phyloP scores from a whole-genome alignment of 345 rosid species.

The Acer negundo region DNA sequence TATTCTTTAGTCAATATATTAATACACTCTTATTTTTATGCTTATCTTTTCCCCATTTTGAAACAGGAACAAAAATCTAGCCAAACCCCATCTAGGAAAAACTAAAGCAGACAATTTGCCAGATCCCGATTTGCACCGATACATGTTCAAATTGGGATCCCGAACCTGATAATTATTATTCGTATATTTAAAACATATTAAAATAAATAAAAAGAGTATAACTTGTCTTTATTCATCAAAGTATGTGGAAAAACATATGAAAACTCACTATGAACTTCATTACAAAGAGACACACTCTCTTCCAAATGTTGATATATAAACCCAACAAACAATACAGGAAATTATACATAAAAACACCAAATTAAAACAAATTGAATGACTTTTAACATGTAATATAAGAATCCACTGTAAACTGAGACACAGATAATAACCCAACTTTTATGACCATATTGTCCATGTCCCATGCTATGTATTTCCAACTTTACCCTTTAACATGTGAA shows the following conservation, averaged over 20 bases:
- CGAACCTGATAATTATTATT: too few species aligned
- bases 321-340: neutral
- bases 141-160: too few species aligned
- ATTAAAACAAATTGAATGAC: slow-evolving; percentile 24
- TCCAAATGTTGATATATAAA: neutral
- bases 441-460: slow-evolving; percentile 6
- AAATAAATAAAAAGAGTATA: neutral
- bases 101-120: too few species aligned
- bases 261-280: slow-evolving; percentile 19
- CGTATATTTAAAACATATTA: too few species aligned
- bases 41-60: too few species aligned
- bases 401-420: slow-evolving; percentile 5
- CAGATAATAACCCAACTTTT: neutral
- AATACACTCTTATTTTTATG: neutral
- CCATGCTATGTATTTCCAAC: neutral
- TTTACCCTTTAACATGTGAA: neutral
- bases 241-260: slow-evolving; percentile 15
- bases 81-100: neutral
- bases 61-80: neutral
- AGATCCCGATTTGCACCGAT: too few species aligned
- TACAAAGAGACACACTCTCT: slow-evolving; percentile 24
- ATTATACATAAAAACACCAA: slow-evolving; percentile 22
- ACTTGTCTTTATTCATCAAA: slow-evolving; percentile 24
- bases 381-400: neutral
- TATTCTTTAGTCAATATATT: neutral